Base-by-base conservation (phyloP, 2,329 filamentous ascomycete species). In the Furcasterigmium sp. region DNA sequence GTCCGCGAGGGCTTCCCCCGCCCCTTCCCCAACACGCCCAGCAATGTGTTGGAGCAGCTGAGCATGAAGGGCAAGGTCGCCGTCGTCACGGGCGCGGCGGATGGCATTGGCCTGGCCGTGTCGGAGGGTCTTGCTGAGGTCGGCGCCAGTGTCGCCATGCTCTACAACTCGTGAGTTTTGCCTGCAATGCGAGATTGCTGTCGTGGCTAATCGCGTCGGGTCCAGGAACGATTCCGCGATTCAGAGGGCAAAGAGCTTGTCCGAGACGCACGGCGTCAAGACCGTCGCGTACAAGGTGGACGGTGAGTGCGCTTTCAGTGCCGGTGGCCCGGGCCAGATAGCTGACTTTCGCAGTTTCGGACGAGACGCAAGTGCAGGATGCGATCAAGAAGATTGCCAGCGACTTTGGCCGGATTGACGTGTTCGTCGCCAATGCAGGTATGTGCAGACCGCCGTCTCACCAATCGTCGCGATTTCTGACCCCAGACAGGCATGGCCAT, bases 111-210 rank as follows among this genome's bases (percentile, higher is more conserved):
- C 0, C 54, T 59, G 35, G 61, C 70, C 0, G 68, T 70, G 4
- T 59, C 67, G 0, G 65, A 74, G 43, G 67, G 62, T 1, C 66
- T 71, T 56, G 69, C 69, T 2, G 70, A 74, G 42, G 70, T 69
- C 1, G 61, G 61, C 1, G 70, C 58, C 1, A 39, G 65, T 36
- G 63, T 74, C 18, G 70, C 59, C 6, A 23, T 67, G 39, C 65
- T 60, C 60, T 67, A 67, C 52, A 63, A 67, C 39, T 41, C 39
- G 36, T 39, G 36, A 21, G 42, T 37, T 7, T 13, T 9, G 7
- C 11, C 25, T n/a, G 6, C 2, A 7, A 11, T 26, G 23, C 23
- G 23, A 26, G 7, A 26, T 26, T 26, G 23, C 23, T 11, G 7
- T 26, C 23, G 11, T 7, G 23, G 23, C 23, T 26, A 26, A 26